Evolutionary conservation across 768 basidiomycete genomes (phyloP).

Genomic region (Pleurotus eryngii): DNA sequence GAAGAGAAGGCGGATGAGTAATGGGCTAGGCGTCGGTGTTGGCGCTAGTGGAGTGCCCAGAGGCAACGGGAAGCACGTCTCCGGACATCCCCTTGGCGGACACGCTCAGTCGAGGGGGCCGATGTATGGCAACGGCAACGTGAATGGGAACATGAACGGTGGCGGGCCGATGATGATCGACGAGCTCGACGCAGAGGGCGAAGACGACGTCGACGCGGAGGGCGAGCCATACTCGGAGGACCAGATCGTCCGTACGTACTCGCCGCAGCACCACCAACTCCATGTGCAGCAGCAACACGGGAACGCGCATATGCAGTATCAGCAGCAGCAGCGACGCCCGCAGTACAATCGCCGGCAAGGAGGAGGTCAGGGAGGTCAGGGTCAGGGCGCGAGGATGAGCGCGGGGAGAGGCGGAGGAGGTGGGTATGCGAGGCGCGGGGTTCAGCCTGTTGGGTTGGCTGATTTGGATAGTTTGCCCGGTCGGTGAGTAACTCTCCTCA

Average conservation of each 20-base stretch:
- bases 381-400: conserved; percentile 2
- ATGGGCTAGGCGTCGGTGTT: background rate
- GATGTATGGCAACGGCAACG: background rate
- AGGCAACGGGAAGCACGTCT: conserved; percentile 2
- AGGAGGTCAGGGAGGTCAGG: conserved; percentile 1
- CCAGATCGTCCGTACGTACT: background rate
- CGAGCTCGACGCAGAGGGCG: conserved; percentile 9
- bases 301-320: too few species aligned
- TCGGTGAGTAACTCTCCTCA: conserved; percentile 41
- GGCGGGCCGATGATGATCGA: background rate
- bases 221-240: conserved; percentile 7
- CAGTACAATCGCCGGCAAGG: conserved; percentile 10
- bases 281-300: background rate
- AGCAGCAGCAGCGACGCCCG: background rate
- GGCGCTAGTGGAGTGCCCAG: background rate
- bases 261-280: background rate
- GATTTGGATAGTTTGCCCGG: conserved; percentile 60
- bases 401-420: background rate
- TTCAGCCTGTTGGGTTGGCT: conserved; percentile 39
- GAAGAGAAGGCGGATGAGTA: conserved; percentile 17
- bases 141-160: background rate
- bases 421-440: conserved; percentile 21
- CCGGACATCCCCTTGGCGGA: background rate
- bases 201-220: conserved; percentile 13
- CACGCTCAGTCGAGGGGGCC: background rate